These are phyloP conservation scores for Colletotrichum limetticola DNA, from an alignment of 2,329 filamentous ascomycete species.

Conservation along the genomic window DNA sequence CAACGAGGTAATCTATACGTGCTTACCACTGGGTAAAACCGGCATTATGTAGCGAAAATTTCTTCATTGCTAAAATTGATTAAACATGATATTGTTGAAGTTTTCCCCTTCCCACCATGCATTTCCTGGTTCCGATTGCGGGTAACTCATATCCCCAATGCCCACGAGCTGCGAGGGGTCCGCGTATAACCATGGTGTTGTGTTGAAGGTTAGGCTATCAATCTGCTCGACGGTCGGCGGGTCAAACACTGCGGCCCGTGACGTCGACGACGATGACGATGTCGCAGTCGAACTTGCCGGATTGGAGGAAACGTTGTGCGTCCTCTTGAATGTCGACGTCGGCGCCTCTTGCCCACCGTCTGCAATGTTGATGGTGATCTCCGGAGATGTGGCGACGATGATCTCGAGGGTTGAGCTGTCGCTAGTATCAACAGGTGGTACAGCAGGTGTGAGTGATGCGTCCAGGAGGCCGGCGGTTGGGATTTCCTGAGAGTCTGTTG, in stretches of 20 bases:
- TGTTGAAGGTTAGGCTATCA: slow-evolving; percentile 52
- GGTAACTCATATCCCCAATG: slow-evolving; percentile 48
- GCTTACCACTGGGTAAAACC: too few relatives aligned
- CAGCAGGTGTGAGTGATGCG: slow-evolving; percentile 49
- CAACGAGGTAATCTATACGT: not conserved
- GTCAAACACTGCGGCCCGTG: slow-evolving; percentile 38
- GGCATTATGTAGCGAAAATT: not conserved
- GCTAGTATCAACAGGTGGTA: slow-evolving; percentile 44
- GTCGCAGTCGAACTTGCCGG: slow-evolving; percentile 14
- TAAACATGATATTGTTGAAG: slow-evolving; percentile 51
- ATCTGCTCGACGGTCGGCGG: slow-evolving; percentile 45
- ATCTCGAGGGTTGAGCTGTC: slow-evolving; percentile 57
- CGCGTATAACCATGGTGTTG: slow-evolving; percentile 55
- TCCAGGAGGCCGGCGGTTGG: slow-evolving; percentile 53
- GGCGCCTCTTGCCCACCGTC: slow-evolving; percentile 62
- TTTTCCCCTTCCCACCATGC: slow-evolving; percentile 55
- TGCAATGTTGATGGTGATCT: slow-evolving; percentile 61
- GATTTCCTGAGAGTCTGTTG: slow-evolving; percentile 47
- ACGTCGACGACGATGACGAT: not conserved
- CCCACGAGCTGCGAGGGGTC: slow-evolving; percentile 52
- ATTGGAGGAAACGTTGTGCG: slow-evolving; percentile 37
- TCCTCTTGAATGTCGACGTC: slow-evolving; percentile 48
- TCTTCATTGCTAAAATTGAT: slow-evolving; percentile 44
- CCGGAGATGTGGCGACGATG: slow-evolving; percentile 61
- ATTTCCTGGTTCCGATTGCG: slow-evolving; percentile 44